Base-by-base conservation (phyloP, 345 rosid species). In the Syzygium aqueum region DNA sequence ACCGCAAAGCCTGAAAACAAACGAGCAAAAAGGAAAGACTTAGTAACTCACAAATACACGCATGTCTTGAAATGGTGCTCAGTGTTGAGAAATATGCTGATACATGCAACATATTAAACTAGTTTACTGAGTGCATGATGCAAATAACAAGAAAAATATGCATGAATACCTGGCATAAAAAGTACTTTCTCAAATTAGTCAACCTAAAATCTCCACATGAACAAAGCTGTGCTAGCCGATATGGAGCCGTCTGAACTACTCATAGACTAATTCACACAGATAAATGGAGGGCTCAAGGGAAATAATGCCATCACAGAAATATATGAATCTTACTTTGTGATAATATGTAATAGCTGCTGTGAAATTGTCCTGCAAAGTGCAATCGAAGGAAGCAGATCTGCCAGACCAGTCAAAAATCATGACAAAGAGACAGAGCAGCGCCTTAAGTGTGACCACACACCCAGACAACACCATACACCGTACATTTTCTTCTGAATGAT, bases 271-370 rank as follows among this genome's bases (percentile, higher is more conserved):
- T 17, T 8, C 82, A 37, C 27, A 73, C 49, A 19, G 80, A 73
- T 33, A 67, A 73, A 73, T 73, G 80, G 61, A 30, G 27, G 27
- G 59, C 19, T 84, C 85, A 73, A 33, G 46, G 25, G 80, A 73
- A 73, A 33, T 33, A 73, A 73, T 40, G 49, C 25, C 46, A 73
- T 73, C 13, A 19, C 80, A 73, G 80, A 73, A 73, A 33, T 14
- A 54, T 46, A 27, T 28, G 59, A 77, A 40, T 54, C 87, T 89
- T 87, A 96, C 99, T 95, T 97, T 95, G 92, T 95, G 99, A 87
- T 97, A 95, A 88, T 89, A 92, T n/a, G 95, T 90, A 86, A 97
- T 95, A 53, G 98, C 99, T 88, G 95, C 92, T 84, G 95, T 88
- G 87, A 93, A 95, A 87, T 97, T 92, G 84, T 95, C 97, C 99